Evolutionary conservation across 805 yeast genomes (phyloP), one percentile per base, ranked within the genome.

Genomic region (Hanseniaspora hatyaiensis): DNA sequence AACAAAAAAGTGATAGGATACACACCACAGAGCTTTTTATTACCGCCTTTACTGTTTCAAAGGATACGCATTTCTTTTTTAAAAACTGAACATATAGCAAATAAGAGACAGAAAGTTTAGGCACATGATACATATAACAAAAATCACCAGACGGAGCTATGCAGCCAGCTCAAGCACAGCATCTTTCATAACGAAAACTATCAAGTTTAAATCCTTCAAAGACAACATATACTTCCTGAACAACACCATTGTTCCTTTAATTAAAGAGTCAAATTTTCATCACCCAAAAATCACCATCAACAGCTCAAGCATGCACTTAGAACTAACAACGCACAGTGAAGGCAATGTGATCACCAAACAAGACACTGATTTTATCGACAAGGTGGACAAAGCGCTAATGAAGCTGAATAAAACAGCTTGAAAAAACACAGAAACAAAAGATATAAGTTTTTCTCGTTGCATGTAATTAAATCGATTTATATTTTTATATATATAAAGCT

Each of bases 241-340:
- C n/a, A 26, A 31, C 9, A 3, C 13, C 12, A 6, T 45, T 3
- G 49, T 45, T 12, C 49, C 49, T 23, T 6, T 37, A 6, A 37
- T 33, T 15, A 45, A 37, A 30, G 29, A 26, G 2, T 22, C 37
- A 23, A 37, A 37, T 19, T 37, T n/a, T 16, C 49, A 45, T n/a
- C 40, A 37, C 16, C 49, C 49, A 11, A 32, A 31, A 16, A 34
- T 45, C 18, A 36, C 24, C 5, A 5, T 37, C 11, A 26, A 36
- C 13, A 33, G 18, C 12, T 34, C 28, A n/a, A 20, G 24, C 16
- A 18, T 45, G 24, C 26, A 33, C 9, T 15, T 45, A 13, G 49
- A 45, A 19, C 26, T 45, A 8, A 37, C 49, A 12, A 37, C 49
- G 12, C 49, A 45, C 28, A 42, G 37, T 31, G 19, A 11, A 2